Conservation (phyloP, 768 basidiomycete genomes). For the Tylopilus vinaceipallidus region DNA sequence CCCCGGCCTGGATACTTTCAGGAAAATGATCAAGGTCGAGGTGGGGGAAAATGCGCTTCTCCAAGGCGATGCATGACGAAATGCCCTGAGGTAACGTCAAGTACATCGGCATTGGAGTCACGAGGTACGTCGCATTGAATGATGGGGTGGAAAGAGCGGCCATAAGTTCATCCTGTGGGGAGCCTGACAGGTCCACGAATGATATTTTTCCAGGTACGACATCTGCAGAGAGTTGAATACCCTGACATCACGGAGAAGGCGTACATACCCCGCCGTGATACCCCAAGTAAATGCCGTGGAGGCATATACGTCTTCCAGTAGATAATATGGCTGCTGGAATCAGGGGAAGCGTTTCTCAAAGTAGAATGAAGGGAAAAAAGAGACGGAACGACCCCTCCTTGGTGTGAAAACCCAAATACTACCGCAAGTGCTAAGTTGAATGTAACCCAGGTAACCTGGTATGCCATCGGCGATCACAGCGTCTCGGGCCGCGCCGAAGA, state of each 20-base stretch:
- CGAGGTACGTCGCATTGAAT: conserved; percentile 24
- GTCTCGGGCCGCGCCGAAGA: neutral
- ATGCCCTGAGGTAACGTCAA: conserved; percentile 14
- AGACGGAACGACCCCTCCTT: conserved; percentile 42
- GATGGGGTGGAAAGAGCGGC: conserved; percentile 13
- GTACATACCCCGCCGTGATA: conserved; percentile 23
- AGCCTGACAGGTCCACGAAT: conserved; percentile 33
- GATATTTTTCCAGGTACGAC: conserved; percentile 17
- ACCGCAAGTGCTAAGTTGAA: conserved; percentile 30
- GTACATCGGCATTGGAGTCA: conserved; percentile 32
- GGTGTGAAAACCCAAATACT: conserved; percentile 39
- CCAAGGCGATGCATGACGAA: conserved; percentile 23
- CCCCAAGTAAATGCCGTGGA: conserved; percentile 35
- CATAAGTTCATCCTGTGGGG: conserved; percentile 14
- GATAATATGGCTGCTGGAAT: conserved; percentile 18
- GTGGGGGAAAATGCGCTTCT: conserved; percentile 34
- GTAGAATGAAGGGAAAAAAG: conserved; percentile 32
- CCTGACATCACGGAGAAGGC: neutral
- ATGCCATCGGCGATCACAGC: neutral
- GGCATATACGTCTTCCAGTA: conserved; percentile 45
- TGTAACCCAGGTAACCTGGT: conserved; percentile 28
- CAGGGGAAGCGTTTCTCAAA: conserved; percentile 8
- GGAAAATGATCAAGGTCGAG: conserved; percentile 38
- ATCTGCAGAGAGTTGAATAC: conserved; percentile 20
- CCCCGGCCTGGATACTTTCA: conserved; percentile 30